phyloP scores from a whole-genome alignment of 495 filamentous ascomycete species.

The Penicillium lagena region DNA sequence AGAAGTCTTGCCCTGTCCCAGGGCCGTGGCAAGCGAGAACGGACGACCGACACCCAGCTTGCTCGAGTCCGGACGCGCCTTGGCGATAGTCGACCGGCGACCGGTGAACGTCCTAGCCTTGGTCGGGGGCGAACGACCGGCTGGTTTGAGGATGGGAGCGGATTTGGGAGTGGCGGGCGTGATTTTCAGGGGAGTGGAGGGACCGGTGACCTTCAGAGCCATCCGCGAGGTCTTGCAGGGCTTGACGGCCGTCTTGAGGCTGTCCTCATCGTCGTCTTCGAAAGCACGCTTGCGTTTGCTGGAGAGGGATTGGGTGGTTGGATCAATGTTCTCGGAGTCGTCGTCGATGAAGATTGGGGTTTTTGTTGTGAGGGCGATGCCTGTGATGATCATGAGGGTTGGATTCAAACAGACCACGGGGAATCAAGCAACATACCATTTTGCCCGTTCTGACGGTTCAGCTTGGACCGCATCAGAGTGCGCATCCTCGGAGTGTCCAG shows the following conservation, averaged over 20 bases:
- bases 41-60: conserved; percentile 40
- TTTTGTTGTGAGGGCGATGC: conserved; percentile 20
- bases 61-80: conserved; percentile 46
- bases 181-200: conserved; percentile 29
- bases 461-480: conserved; percentile 32
- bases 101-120: conserved; percentile 27
- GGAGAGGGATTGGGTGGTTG: conserved; percentile 51
- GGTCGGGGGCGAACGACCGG: conserved; percentile 33
- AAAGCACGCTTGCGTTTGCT: conserved; percentile 56
- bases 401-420: not conserved
- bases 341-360: conserved; percentile 42
- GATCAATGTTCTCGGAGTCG: conserved; percentile 80
- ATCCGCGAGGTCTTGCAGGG: conserved; percentile 37
- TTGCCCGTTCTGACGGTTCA: conserved; percentile 49
- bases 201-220: conserved; percentile 21
- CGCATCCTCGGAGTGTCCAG: conserved; percentile 38
- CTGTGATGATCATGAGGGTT: conserved; percentile 7
- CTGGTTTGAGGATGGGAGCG: conserved; percentile 26
- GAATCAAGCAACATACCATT: conserved; percentile 37
- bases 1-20: conserved; percentile 36
- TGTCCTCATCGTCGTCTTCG: conserved; percentile 46
- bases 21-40: conserved; percentile 75
- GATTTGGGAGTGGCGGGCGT: conserved; percentile 31
- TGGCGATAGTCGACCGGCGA: conserved; percentile 32
- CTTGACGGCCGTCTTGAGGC: conserved; percentile 31